phyloP scores from a whole-genome alignment of 352 stramenopile genomes.

The Globisporangium perplexum region DNA sequence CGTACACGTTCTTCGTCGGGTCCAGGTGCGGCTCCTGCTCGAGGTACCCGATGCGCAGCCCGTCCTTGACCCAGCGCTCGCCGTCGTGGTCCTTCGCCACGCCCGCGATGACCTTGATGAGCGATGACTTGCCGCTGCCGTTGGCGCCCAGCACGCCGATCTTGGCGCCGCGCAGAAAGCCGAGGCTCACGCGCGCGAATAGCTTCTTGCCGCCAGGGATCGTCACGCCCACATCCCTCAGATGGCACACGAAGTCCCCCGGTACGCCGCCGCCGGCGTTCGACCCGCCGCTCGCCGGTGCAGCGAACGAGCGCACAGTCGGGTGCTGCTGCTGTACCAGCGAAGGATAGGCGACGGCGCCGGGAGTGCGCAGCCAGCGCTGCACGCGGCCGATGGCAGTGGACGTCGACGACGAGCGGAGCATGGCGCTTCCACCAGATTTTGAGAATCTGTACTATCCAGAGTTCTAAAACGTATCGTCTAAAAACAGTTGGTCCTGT shows the following conservation, averaged over 20 bases:
- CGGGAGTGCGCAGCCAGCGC: neutral
- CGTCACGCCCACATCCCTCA: conserved; percentile 67
- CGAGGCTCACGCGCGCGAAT: conserved; percentile 73
- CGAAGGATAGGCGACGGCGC: neutral
- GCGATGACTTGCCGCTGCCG: conserved; percentile 93
- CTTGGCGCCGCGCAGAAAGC: conserved; percentile 88
- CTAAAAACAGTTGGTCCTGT: too few relatives aligned
- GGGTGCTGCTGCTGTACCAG: neutral
- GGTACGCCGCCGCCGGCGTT: conserved; percentile 75
- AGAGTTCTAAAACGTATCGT: too few relatives aligned
- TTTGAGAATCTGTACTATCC: too few relatives aligned
- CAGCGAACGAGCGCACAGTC: conserved; percentile 25
- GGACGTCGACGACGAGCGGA: neutral
- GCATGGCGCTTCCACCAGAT: neutral
- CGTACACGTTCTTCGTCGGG: conserved; percentile 79
- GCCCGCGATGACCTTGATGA: conserved; percentile 95
- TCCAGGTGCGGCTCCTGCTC: conserved; percentile 85
- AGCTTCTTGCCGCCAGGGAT: conserved; percentile 82
- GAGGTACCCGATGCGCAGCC: conserved; percentile 83
- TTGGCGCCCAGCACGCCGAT: conserved; percentile 95
- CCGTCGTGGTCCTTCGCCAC: conserved; percentile 85
- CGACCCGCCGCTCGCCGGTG: conserved; percentile 20
- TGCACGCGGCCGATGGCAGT: conserved; percentile 6
- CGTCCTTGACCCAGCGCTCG: conserved; percentile 84
- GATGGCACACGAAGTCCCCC: conserved; percentile 80